Base-by-base conservation (phyloP, 164 flowering plant genomes). In the Brasenia schreberi region DNA sequence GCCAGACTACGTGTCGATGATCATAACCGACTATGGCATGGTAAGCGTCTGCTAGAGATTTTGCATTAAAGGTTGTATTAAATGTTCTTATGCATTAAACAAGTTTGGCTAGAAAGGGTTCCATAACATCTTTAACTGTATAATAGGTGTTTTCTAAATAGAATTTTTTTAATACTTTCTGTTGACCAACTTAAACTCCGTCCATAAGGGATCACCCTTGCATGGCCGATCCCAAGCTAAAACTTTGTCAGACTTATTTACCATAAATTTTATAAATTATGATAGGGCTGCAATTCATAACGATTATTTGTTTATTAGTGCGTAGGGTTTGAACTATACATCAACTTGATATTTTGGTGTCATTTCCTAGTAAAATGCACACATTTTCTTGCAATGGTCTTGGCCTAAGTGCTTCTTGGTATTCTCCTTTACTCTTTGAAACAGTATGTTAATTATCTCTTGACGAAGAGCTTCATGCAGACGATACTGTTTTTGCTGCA, bases 11-110 rank as follows among this genome's bases (percentile, higher is more conserved):
- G 76, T 93, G 39, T 93, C 98, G 18, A 82, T 88, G 90, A 85
- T 93, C 58, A 75, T 93, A 69, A 88, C 98, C 6, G 98, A 93
- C 73, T 88, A 84, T 77, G 98, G 98, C 85, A 87, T 93, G 98
- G 98, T 93, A 78, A 77, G 92, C 77, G 45, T 6, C 44, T 27
- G 27, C 27, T 23, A 23, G 27, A 23, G 27, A 23, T 23, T 23
- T 23, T 23, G 27, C 27, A 23, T 23, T 23, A 2, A 23, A 23
- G 27, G 27, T 23, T 23, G 27, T 23, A 23, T 23, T 45, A 12
- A 45, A 7, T 45, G 53, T 45, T 45, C 12, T 45, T 45, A 45
- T 45, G 53, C 53, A 45, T 45, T 12, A 45, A 7, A 45, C 53
- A 45, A 7, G 53, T 45, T 2, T 1, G 7, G 5, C 7, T 7